phyloP scores from a whole-genome alignment of 768 basidiomycete species.

The Phaeotremella skinneri region DNA sequence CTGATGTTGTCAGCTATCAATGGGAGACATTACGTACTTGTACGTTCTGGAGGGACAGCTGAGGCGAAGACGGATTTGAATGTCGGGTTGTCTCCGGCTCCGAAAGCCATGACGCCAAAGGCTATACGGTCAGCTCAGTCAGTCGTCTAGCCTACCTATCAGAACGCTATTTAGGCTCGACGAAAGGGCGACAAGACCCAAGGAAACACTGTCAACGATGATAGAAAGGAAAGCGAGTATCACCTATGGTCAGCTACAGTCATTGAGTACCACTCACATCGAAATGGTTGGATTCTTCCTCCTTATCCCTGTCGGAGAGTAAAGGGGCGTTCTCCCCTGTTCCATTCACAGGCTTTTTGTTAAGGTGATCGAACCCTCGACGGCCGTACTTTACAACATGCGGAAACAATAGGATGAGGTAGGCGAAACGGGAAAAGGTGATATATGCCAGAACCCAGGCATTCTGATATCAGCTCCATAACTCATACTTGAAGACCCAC shows the following conservation, averaged over 20 bases:
- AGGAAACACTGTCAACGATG: conserved; percentile 30
- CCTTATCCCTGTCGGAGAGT: conserved; percentile 12
- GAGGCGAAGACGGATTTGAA: conserved; percentile 45
- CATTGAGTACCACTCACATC: conserved; percentile 32
- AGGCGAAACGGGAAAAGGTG: conserved; percentile 33
- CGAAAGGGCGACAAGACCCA: conserved; percentile 34
- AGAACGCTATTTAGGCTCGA: conserved; percentile 35
- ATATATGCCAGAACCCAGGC: conserved; percentile 46
- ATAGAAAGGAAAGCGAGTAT: conserved; percentile 40
- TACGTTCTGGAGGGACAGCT: conserved; percentile 33
- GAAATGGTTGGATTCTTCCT: conserved; percentile 42
- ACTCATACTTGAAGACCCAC: conserved; percentile 10
- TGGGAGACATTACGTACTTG: conserved; percentile 22
- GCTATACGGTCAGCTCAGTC: conserved; percentile 8
- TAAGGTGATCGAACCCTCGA: conserved; percentile 15
- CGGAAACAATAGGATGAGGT: conserved; percentile 42
- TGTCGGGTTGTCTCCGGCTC: conserved; percentile 43
- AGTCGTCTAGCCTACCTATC: conserved; percentile 17
- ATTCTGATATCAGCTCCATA: conserved; percentile 19
- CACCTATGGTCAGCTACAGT: conserved; percentile 20
- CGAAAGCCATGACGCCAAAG: conserved; percentile 37
- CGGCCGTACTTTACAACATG: conserved; percentile 35
- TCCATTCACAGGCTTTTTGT: conserved; percentile 5
- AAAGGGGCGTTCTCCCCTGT: conserved; percentile 21
- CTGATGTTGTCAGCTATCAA: conserved; percentile 16